These are phyloP conservation scores for Stagonosporopsis tanaceti DNA, from an alignment of 2,329 filamentous ascomycete genomes.

Conservation along the genomic window DNA sequence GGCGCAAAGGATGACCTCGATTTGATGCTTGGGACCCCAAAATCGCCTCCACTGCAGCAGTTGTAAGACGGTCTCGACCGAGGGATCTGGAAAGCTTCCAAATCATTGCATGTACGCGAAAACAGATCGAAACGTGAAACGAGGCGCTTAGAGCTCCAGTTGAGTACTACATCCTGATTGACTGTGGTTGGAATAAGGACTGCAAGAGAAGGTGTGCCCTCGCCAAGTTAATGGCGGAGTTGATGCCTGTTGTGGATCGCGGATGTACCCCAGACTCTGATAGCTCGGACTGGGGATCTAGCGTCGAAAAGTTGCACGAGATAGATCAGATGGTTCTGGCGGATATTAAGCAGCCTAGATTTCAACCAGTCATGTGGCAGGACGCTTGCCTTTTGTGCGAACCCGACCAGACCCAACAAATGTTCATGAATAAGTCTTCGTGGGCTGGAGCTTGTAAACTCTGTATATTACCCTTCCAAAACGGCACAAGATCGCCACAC, in stretches of 20 bases:
- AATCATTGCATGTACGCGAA: slow-evolving; percentile 5
- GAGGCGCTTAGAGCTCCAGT: slow-evolving; percentile 8
- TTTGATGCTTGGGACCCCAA: neutral
- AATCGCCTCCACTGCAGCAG: neutral
- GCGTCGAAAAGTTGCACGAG: slow-evolving; percentile 24
- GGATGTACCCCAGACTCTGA: slow-evolving; percentile 24
- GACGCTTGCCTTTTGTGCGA: neutral
- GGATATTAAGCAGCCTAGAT: slow-evolving; percentile 30
- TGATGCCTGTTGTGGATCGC: slow-evolving; percentile 36
- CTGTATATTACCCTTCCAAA: neutral
- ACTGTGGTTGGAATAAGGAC: slow-evolving; percentile 25
- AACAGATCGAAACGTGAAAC: slow-evolving; percentile 9
- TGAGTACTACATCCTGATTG: slow-evolving; percentile 1
- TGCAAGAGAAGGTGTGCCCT: slow-evolving; percentile 19
- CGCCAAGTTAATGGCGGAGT: slow-evolving; percentile 22
- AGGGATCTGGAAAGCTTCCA: neutral
- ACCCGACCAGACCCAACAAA: slow-evolving; percentile 1
- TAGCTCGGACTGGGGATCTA: slow-evolving; percentile 9
- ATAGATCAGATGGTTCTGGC: slow-evolving; percentile 32
- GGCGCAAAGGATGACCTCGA: slow-evolving; percentile 7
- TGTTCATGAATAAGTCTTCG: neutral
- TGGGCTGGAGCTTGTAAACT: neutral
- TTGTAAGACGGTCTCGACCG: neutral
- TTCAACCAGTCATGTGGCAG: slow-evolving; percentile 33
- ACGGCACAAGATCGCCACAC: neutral